Evolutionary conservation across 1,139 yeast species (phyloP), one percentile per base, ranked within the genome.

Genomic region (Yamadazyma triangularis): DNA sequence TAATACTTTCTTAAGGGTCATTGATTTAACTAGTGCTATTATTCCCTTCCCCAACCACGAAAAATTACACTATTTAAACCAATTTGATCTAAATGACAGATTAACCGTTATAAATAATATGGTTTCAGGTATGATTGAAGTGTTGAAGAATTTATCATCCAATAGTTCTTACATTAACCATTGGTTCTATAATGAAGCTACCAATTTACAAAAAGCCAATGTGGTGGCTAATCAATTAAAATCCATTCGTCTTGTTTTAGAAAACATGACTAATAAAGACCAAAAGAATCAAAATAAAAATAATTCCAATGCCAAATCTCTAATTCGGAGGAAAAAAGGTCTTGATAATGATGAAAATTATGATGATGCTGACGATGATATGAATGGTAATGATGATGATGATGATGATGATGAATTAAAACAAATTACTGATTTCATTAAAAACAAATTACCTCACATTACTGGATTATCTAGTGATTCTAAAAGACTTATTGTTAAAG

Each of bases 151-250:
- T 28, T 50, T 68, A 33, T 52, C 48, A 31, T 44, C 47, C 7
- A 64, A 66, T 40, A 64, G 53, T 33, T 35, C 50, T 3, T 60
- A 61, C 42, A 56, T 62, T 12, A 66, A 58, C 45, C 67, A 64
- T 38, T 68, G 73, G 71, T 72, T 68, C 50, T 59, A 70, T 51
- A 52, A 67, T 32, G 69, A 67, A 45, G 70, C 77, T 11, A 48
- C 80, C 16, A 63, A 70, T 42, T 42, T 73, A 44, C 86, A 77
- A 50, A 64, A 69, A 44, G 73, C 79, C 26, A 63, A 65, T 46
- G 71, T 80, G 25, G 76, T 79, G 19, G 76, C 84, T 2, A 71
- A 65, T 36, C 86, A 80, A 44, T 56, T 80, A 40, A 73, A 73
- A 39, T 67, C 79, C 4, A 68, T 80, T 31, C 65, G 80, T 38